A percentile compares a stretch with the other conserved stretches of the same genome.
These are phyloP conservation scores for Drechmeria coniospora DNA, from an alignment of 2,329 filamentous ascomycete genomes.

Conservation along the genomic window DNA sequence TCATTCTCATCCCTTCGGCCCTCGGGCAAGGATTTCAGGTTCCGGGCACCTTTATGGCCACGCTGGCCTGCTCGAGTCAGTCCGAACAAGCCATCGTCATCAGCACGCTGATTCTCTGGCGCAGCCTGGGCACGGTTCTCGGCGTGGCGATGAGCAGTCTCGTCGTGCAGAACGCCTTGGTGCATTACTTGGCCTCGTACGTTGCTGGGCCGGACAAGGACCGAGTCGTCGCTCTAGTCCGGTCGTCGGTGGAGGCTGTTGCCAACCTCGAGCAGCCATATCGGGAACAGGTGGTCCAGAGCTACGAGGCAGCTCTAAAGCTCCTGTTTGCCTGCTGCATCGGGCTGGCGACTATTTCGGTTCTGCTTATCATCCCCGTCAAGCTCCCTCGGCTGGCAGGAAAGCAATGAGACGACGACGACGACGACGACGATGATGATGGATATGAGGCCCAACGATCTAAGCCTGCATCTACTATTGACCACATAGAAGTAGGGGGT, in stretches of 20 bases:
- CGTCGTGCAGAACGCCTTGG: constrained; percentile 55
- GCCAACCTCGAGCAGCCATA: constrained; percentile 26
- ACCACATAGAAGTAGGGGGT: no score
- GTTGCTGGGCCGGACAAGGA: constrained; percentile 45
- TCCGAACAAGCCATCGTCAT: constrained; percentile 52
- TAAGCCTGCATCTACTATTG: no score
- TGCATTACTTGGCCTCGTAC: constrained; percentile 39
- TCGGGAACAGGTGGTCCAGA: constrained; percentile 35
- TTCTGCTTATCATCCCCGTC: constrained; percentile 32
- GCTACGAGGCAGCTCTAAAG: constrained; percentile 35
- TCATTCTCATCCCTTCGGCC: constrained; percentile 39
- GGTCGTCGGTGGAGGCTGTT: constrained; percentile 38
- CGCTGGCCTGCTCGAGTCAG: constrained; percentile 43
- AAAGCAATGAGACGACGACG: no score
- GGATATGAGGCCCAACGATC: no score
- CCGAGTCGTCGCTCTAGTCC: constrained; percentile 32
- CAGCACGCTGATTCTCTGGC: constrained; percentile 56
- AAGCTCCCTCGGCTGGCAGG: constrained; percentile 37
- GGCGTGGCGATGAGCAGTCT: constrained; percentile 56
- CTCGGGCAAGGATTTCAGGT: constrained; percentile 49
- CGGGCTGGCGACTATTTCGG: constrained; percentile 29
- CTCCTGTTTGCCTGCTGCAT: constrained; percentile 28
- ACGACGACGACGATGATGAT: no score
- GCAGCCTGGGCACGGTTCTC: constrained; percentile 54
- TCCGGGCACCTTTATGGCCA: constrained; percentile 45